A percentile compares a stretch with the other conserved stretches of the same genome.
phyloP scores from a whole-genome alignment of 345 rosid genomes.

The Lepidium didymum region DNA sequence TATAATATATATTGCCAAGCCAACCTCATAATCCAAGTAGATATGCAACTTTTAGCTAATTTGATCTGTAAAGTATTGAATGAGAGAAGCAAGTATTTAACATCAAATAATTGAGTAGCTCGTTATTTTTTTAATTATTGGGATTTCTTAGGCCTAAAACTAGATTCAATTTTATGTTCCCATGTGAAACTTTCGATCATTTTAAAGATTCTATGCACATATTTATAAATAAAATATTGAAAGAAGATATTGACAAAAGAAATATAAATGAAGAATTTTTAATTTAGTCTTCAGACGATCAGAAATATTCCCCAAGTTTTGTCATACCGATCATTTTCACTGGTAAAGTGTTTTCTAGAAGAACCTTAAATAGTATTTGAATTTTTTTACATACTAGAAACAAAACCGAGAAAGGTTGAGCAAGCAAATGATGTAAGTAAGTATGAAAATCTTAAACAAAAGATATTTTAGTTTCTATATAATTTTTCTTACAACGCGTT shows the following conservation, averaged over 20 bases:
- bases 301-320: no score
- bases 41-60: background rate
- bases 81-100: background rate
- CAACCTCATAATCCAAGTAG: background rate
- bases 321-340: background rate
- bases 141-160: background rate
- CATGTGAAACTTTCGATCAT: background rate
- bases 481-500: no score
- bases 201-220: background rate
- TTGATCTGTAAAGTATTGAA: background rate
- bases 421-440: constrained; percentile 18
- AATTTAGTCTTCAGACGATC: no score
- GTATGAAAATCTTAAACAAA: background rate
- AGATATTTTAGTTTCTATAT: no score
- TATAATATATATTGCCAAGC: background rate
- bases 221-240: background rate
- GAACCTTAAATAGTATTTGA: background rate
- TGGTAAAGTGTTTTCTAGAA: background rate
- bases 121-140: background rate
- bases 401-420: background rate
- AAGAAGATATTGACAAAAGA: background rate
- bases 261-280: no score
- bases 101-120: background rate
- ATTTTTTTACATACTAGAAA: background rate
- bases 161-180: background rate